These are phyloP conservation scores for Neofusicoccum umdonicola DNA, from an alignment of 2,329 filamentous ascomycete genomes.

Conservation along the genomic window DNA sequence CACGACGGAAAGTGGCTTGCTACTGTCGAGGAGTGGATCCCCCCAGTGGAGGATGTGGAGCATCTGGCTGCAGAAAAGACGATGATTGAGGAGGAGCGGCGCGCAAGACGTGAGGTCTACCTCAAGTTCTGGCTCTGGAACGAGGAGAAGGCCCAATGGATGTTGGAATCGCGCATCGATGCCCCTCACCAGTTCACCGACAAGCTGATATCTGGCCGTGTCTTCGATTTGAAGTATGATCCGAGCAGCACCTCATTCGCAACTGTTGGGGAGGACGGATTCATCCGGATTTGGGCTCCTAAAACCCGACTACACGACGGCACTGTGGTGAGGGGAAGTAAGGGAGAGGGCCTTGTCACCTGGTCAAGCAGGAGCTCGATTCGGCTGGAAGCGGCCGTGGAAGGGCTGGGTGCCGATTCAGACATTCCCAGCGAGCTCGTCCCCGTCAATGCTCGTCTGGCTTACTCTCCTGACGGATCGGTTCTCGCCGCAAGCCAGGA, in stretches of 20 bases:
- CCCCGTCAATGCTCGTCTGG: conserved; percentile 60
- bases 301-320: conserved; percentile 68
- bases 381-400: conserved; percentile 41
- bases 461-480: conserved; percentile 60
- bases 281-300: conserved; percentile 78
- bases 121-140: conserved; percentile 87
- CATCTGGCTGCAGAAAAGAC: conserved; percentile 48
- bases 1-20: conserved; percentile 84
- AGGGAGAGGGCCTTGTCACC: conserved; percentile 57
- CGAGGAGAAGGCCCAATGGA: conserved; percentile 57
- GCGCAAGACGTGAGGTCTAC: conserved; percentile 66
- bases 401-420: conserved; percentile 25
- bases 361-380: conserved; percentile 69
- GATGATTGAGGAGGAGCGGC: conserved; percentile 41
- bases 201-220: conserved; percentile 49
- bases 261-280: conserved; percentile 77
- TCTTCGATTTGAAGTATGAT: conserved; percentile 73
- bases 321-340: conserved; percentile 57
- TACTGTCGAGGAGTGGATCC: conserved; percentile 87
- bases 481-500: conserved; percentile 35
- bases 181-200: conserved; percentile 65
- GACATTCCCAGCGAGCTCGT: conserved; percentile 33
- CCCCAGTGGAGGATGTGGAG: conserved; percentile 66
- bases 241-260: conserved; percentile 71
- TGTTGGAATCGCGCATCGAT: conserved; percentile 79